A percentile compares a stretch with the other conserved stretches of the same genome.
Evolutionary conservation across 2,329 filamentous ascomycete species (phyloP).

Genomic region (Escovopsis sp.): DNA sequence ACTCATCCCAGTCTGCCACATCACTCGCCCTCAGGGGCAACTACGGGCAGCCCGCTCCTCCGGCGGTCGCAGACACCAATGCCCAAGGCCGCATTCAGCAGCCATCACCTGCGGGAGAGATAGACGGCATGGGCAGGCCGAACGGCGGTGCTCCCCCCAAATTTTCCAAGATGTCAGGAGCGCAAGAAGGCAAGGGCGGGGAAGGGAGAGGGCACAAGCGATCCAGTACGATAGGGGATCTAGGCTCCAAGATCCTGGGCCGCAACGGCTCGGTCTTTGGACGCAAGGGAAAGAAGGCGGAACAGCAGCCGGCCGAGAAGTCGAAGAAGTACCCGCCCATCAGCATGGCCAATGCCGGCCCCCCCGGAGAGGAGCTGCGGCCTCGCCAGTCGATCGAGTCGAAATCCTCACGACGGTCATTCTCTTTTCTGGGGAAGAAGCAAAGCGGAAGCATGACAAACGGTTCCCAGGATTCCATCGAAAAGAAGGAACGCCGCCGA

Average conservation of each 20-base stretch:
- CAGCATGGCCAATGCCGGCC: constrained; percentile 63
- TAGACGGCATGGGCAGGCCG: constrained; percentile 47
- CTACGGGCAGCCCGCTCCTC: constrained; percentile 79
- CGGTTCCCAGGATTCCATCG: constrained; percentile 39
- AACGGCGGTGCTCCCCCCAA: constrained; percentile 46
- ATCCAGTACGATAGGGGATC: constrained; percentile 63
- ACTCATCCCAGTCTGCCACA: constrained; percentile 55
- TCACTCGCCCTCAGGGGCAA: constrained; percentile 53
- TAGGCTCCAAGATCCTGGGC: constrained; percentile 74
- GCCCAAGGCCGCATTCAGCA: constrained; percentile 83
- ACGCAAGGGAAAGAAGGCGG: constrained; percentile 38
- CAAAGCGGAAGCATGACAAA: constrained; percentile 46
- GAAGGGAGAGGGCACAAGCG: constrained; percentile 46
- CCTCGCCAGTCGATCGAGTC: constrained; percentile 56
- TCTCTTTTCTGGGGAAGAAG: constrained; percentile 57
- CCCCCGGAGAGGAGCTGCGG: constrained; percentile 27
- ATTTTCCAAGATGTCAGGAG: constrained; percentile 42
- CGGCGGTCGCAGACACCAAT: constrained; percentile 76
- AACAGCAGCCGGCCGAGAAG: constrained; percentile 40
- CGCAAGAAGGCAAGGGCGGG: constrained; percentile 34
- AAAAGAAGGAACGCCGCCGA: constrained; percentile 46
- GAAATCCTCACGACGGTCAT: constrained; percentile 49
- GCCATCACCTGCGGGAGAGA: constrained; percentile 41
- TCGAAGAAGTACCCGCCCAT: constrained; percentile 69
- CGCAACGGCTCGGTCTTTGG: constrained; percentile 71